Base-by-base conservation (phyloP, 257 asterid species). In the Primulina huaijiensis region DNA sequence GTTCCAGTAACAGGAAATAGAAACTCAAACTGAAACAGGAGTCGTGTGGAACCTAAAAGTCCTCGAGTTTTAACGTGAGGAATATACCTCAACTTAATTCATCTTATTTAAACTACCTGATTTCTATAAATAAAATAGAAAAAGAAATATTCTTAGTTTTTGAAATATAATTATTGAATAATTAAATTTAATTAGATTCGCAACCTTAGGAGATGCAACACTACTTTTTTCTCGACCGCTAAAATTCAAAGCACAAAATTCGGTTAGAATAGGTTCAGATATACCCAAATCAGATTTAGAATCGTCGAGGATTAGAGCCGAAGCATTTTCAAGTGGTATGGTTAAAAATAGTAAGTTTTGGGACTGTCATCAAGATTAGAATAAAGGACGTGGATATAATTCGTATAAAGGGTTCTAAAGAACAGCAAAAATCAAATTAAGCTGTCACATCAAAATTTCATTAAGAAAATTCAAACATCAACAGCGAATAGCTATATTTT, bases 331-430 rank as follows among this genome's bases (percentile, higher is more conserved):
- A 43, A 43, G 53, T 17, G 0, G n/a, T 43, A 12, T 11, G n/a
- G 53, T 43, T 43, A 11, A 43, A 11, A 43, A 43, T 4, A 11
- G 53, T 43, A 43, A 11, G 53, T 43, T 43, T 43, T 50, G 20
- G 20, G 56, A 50, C 5, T 5, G 56, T 16, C 8, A 16, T 50
- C 20, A 43, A 14, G n/a, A 43, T 43, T 50, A 16, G 8, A 50
- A 0, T 20, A 50, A 33, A 16, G 20, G 0, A n/a, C 12, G 56
- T 10, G 72, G 38, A 27, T 62, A 50, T 70, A 21, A 29, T 76
- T 65, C 55, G 33, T 59, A 17, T 17, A 67, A 63, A 63, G 53
- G 77, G 69, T 67, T 53, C 20, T 11, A 67, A 50, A 62, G 60
- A 53, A 62, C 63, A 55, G 27, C 16, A 63, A 58, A 70, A 65